Evolutionary conservation across 495 filamentous ascomycete species (phyloP), one percentile per base, ranked within the genome.

Genomic region (Penicillium bialowiezense): DNA sequence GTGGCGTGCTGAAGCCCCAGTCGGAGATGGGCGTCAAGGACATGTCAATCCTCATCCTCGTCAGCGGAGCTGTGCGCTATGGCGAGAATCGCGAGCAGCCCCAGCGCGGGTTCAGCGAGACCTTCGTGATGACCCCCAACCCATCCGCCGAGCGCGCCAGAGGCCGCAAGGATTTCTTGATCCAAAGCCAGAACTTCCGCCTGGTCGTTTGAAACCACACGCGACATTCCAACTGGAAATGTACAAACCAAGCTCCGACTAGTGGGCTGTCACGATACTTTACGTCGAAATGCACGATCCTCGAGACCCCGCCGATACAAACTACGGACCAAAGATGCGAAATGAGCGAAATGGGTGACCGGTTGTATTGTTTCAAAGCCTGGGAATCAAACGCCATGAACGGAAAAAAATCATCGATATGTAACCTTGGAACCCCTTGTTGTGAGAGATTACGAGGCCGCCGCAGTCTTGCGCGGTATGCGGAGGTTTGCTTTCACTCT

Each of bases 401-500:
- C 12, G 20, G 7, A 17, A 48, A 18, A 7, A 21, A 29, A 23
- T 29, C 7, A 6, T 18, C n/a, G 8, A 45, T 35, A 9, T 34
- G 14, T 7, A 13, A 0, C 17, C n/a, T n/a, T n/a, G n/a, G n/a
- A n/a, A n/a, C 41, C 8, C 29, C 18, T 44, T 14, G 42, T 52
- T 9, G 51, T 33, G 40, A 26, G 45, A 44, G 52, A 34, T 31
- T 41, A 39, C 26, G 45, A 33, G 28, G 38, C 19, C 19, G 55
- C 32, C 6, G 51, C 33, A 17, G 61, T 53, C 20, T 44, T 63
- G 37, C 63, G 76, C 52, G 73, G 67, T 39, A 63, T 50, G 14
- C 85, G 76, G 75, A 95, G 73, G 63, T 95, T 95, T 3, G 86
- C 85, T 67, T 79, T 86, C 10, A 97, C 81, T 54, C 90, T 74